Evolutionary conservation across 352 stramenopile genomes (phyloP), one percentile per base, ranked within the genome.

Genomic region (Globisporangium nodosum): DNA sequence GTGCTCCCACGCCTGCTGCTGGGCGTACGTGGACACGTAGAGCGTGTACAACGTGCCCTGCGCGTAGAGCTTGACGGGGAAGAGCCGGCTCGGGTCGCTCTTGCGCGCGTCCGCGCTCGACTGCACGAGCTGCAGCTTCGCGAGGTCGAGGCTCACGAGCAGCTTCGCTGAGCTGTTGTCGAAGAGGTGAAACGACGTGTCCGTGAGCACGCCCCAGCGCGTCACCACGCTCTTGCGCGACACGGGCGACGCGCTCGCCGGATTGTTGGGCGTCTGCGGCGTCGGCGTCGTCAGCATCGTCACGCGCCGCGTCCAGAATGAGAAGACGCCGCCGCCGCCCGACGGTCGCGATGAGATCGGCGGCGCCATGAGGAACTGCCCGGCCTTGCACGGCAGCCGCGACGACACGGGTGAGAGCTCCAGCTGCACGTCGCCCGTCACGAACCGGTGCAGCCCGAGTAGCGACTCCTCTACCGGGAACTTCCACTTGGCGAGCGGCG

Each of bases 1-100:
- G 71, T 88, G 90, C 63, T 86, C 80, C 84, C 84, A 93, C 6
- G 70, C 71, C 63, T 87, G 81, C 63, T 90, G 81, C 73, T 88
- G 84, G 49, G 78, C 76, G 58, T 85, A 85, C 49, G 74, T 88
- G 37, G 81, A 88, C 46, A 90, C 76, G 52, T 85, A 91, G 12
- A 92, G 61, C 62, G 82, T 79, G 61, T 93, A 88, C 59, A 91
- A 70, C 5, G 66, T 81, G 15, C 74, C 79, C 35, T 74, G 76
- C 7, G 68, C 75, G 63, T 93, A 93, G 20, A 93, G 58, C 57
- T 92, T 91, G 50, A 93, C 31, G 0, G 81, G 77, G 50, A 85
- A 90, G 1, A 90, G 65, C 59, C 64, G 69, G 50, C 69, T 85
- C 7, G 76, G 65, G 60, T 85, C 76, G 52, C 69, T 74, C 49